A percentile compares a stretch with the other conserved stretches of the same genome.
Evolutionary conservation across 2,329 filamentous ascomycete genomes (phyloP).

Genomic region (Phialocephala subalpina): DNA sequence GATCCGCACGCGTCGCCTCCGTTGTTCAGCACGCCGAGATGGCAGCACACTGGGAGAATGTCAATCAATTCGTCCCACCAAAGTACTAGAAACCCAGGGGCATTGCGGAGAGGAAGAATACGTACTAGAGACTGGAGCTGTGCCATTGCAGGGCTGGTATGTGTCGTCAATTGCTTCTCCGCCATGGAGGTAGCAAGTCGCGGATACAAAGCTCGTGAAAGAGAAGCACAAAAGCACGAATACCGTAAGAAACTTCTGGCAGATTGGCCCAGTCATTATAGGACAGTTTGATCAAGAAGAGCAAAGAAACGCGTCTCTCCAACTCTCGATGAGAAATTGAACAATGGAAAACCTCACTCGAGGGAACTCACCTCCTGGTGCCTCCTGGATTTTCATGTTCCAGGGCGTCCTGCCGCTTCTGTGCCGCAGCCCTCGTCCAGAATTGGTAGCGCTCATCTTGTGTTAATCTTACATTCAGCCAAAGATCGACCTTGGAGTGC

Average conservation of each 20-base stretch:
- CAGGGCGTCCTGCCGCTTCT: too few species aligned
- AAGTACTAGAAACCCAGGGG: too few species aligned
- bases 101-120: neutral
- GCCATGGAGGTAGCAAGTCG: neutral
- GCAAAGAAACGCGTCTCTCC: neutral
- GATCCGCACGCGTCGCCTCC: neutral
- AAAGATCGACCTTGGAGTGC: too few species aligned
- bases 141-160: constrained; percentile 3
- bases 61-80: neutral
- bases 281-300: neutral
- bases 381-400: too few species aligned
- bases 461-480: too few species aligned
- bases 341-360: too few species aligned
- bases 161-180: neutral
- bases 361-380: too few species aligned
- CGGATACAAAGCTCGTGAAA: neutral
- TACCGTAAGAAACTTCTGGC: neutral
- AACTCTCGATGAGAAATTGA: too few species aligned
- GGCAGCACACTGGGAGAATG: neutral
- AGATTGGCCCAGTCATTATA: neutral
- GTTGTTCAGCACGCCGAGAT: neutral
- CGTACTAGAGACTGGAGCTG: neutral
- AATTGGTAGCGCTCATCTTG: too few species aligned
- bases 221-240: neutral
- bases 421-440: too few species aligned